Evolutionary conservation across 2,329 filamentous ascomycete genomes (phyloP).

Genomic region (Onygenales sp.): DNA sequence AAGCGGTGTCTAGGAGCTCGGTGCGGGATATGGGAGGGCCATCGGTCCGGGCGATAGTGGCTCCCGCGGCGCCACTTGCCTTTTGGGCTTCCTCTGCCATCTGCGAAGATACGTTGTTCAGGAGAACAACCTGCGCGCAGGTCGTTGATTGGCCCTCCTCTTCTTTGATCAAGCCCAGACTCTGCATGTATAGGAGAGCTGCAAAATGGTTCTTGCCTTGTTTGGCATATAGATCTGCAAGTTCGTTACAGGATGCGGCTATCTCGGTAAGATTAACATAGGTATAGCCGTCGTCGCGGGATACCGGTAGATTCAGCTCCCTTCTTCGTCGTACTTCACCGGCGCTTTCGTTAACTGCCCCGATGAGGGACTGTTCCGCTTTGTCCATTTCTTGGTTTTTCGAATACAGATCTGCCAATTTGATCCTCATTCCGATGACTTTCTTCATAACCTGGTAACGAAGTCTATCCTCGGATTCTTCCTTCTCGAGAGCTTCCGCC

Average conservation of each 20-base stretch:
- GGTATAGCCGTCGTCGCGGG: conserved; percentile 32
- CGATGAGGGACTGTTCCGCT: conserved; percentile 66
- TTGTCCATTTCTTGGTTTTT: conserved; percentile 61
- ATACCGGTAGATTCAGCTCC: conserved; percentile 57
- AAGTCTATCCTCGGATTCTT: conserved; percentile 30
- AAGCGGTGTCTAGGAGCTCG: conserved; percentile 58
- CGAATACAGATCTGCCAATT: conserved; percentile 75
- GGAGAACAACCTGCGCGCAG: conserved; percentile 69
- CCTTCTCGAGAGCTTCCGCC: conserved; percentile 13
- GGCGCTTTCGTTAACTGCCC: conserved; percentile 71
- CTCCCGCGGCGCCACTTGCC: conserved; percentile 16
- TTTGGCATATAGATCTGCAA: conserved; percentile 67
- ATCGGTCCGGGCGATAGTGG: conserved; percentile 24
- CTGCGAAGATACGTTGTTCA: conserved; percentile 50
- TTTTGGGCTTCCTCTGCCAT: conserved; percentile 26
- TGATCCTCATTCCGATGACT: conserved; percentile 66
- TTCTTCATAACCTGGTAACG: conserved; percentile 50
- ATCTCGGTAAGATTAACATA: conserved; percentile 33
- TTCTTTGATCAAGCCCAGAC: conserved; percentile 56
- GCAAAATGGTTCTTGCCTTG: conserved; percentile 70
- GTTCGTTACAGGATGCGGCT: conserved; percentile 39
- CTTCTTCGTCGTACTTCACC: conserved; percentile 63
- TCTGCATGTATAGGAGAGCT: conserved; percentile 77
- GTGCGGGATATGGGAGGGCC: conserved; percentile 44
- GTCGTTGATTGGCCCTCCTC: conserved; percentile 35